Percentiles rank a stretch among this genome's conserved stretches.
Conservation (phyloP, 768 basidiomycete genomes). For the Lentinula sp. region DNA sequence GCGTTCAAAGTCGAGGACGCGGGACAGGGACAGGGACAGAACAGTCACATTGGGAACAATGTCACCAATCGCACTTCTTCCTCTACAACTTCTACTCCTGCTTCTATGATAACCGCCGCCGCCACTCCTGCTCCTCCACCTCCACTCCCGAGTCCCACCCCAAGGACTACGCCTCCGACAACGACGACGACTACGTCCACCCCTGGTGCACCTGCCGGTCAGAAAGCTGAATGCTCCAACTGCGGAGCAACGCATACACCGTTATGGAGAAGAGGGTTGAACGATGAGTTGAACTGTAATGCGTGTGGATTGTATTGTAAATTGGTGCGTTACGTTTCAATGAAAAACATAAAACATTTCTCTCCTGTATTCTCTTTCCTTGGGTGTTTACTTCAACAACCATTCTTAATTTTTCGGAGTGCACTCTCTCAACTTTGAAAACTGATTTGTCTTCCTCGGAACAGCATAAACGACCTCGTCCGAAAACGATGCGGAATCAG, state of each 20-base stretch:
- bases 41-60: not conserved
- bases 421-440: too few species aligned
- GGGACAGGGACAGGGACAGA: too few species aligned
- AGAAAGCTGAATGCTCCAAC: conserved; percentile 83
- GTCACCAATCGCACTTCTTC: not conserved
- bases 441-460: not conserved
- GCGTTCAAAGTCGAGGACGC: not conserved
- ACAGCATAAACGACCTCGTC: conserved; percentile 83
- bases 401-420: not conserved
- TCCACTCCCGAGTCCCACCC: too few species aligned
- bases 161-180: too few species aligned
- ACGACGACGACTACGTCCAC: conserved; percentile 16
- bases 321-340: conserved; percentile 40
- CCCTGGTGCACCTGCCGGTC: conserved; percentile 41
- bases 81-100: not conserved
- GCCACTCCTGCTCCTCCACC: not conserved
- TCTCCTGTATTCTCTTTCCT: not conserved
- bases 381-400: too few species aligned
- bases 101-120: not conserved
- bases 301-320: conserved; percentile 88
- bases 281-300: conserved; percentile 87
- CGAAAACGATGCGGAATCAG: conserved; percentile 79
- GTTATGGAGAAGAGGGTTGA: conserved; percentile 79
- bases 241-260: conserved; percentile 88
- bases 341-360: not conserved